A percentile compares a stretch with the other conserved stretches of the same genome.
phyloP scores from a whole-genome alignment of 768 basidiomycete species.

The Kwoniella sp. region DNA sequence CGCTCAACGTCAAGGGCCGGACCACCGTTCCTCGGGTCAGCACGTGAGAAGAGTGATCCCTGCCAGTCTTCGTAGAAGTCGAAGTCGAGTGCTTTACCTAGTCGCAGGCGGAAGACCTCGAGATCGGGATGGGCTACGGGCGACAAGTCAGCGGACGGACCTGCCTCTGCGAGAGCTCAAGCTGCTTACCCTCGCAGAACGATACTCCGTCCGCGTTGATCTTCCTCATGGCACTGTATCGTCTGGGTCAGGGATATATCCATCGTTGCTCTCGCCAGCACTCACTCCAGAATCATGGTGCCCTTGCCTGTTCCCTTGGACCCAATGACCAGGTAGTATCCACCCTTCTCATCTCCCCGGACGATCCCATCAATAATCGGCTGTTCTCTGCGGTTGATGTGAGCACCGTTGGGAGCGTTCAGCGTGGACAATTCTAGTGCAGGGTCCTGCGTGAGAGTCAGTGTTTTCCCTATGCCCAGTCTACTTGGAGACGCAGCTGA shows the following conservation, averaged over 20 bases:
- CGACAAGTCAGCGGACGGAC: not conserved
- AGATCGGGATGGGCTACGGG: constrained; percentile 76
- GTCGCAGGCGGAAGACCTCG: constrained; percentile 72
- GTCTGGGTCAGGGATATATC: not conserved
- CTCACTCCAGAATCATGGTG: constrained; percentile 69
- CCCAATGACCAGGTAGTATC: constrained; percentile 72
- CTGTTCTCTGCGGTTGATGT: constrained; percentile 70
- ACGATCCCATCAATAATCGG: constrained; percentile 72
- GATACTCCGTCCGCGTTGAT: constrained; percentile 62
- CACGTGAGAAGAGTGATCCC: constrained; percentile 63
- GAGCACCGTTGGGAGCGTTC: constrained; percentile 50
- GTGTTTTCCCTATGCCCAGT: constrained; percentile 50
- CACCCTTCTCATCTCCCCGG: constrained; percentile 64
- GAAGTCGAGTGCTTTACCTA: constrained; percentile 80
- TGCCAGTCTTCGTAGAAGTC: constrained; percentile 73
- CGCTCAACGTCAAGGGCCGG: constrained; percentile 76
- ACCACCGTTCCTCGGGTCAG: constrained; percentile 80
- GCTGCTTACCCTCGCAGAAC: constrained; percentile 56
- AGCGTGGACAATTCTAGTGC: constrained; percentile 34
- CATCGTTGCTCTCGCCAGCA: not conserved
- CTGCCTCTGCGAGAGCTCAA: not conserved
- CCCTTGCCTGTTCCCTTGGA: constrained; percentile 83
- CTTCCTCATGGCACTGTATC: constrained; percentile 60
- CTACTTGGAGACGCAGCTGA: not conserved
- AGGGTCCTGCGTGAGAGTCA: constrained; percentile 22